Percentiles rank a stretch among this genome's conserved stretches.
phyloP scores from a whole-genome alignment of 1,284 basidiomycete genomes.

The Fomitopsis schrenkii region DNA sequence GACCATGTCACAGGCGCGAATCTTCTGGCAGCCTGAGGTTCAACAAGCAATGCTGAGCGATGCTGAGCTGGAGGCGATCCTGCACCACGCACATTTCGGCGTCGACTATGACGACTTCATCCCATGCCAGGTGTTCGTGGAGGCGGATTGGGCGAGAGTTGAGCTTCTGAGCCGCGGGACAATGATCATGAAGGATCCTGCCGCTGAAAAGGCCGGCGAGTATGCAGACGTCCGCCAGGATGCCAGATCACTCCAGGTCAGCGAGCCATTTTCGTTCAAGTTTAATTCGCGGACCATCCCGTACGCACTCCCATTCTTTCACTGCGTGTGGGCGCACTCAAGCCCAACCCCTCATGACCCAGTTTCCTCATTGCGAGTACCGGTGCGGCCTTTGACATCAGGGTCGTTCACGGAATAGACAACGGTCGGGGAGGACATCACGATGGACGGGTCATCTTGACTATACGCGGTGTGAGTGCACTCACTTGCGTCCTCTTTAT shows the following conservation, averaged over 20 bases:
- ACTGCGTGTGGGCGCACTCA: neutral
- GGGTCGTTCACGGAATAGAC: neutral
- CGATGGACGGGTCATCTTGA: neutral
- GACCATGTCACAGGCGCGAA: neutral
- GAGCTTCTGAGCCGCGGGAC: neutral
- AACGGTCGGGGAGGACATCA: neutral
- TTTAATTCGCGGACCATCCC: neutral
- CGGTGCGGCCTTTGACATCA: neutral
- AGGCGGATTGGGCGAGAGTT: neutral
- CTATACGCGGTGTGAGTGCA: neutral
- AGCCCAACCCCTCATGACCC: neutral
- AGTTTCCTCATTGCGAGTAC: neutral
- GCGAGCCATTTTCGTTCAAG: neutral
- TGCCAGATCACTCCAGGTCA: neutral
- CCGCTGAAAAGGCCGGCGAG: neutral
- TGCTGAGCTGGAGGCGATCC: neutral
- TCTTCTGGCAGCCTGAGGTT: neutral
- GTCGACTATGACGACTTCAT: neutral
- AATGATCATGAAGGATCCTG: neutral
- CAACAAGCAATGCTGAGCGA: neutral
- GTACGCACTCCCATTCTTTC: neutral
- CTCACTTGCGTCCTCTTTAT: too few species aligned
- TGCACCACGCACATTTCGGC: neutral
- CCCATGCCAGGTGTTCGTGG: neutral
- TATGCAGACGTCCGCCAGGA: neutral